Conservation (phyloP, 805 yeast species). For the Ogataea philodendri region DNA sequence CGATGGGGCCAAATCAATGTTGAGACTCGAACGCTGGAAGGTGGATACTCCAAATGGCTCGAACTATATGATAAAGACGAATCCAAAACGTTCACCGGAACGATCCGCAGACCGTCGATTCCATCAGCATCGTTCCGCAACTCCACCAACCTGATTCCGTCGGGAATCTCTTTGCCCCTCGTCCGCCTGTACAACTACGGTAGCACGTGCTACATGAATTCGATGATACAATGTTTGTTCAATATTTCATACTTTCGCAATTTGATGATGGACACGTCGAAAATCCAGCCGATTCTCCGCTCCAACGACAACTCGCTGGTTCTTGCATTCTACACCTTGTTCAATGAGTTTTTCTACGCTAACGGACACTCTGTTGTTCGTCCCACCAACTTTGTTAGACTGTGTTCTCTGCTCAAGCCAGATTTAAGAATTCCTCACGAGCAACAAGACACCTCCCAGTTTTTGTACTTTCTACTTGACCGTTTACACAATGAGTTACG, state of each 20-base stretch:
- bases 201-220: slow-evolving; percentile 73
- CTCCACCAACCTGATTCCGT: slow-evolving; percentile 2
- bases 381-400: slow-evolving; percentile 53
- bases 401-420: slow-evolving; percentile 56
- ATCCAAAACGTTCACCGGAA: slow-evolving; percentile 20
- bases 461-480: slow-evolving; percentile 63
- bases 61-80: slow-evolving; percentile 31
- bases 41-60: slow-evolving; percentile 48
- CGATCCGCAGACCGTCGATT: slow-evolving; percentile 3
- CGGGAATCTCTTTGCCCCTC: slow-evolving; percentile 17
- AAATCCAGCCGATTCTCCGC: slow-evolving; percentile 20
- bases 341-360: slow-evolving; percentile 50
- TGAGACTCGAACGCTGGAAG: slow-evolving; percentile 30
- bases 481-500: slow-evolving; percentile 64
- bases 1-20: slow-evolving; percentile 13
- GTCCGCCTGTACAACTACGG: slow-evolving; percentile 60
- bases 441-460: slow-evolving; percentile 83
- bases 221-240: slow-evolving; percentile 68
- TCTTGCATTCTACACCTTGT: slow-evolving; percentile 51
- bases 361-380: slow-evolving; percentile 62
- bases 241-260: slow-evolving; percentile 49
- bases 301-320: slow-evolving; percentile 33
- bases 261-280: slow-evolving; percentile 42
- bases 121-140: slow-evolving; percentile 6
- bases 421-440: slow-evolving; percentile 68